A percentile compares a stretch with the other conserved stretches of the same genome.
Evolutionary conservation across 2,329 filamentous ascomycete genomes (phyloP).

Genomic region (Zasmidium citrigriseum): DNA sequence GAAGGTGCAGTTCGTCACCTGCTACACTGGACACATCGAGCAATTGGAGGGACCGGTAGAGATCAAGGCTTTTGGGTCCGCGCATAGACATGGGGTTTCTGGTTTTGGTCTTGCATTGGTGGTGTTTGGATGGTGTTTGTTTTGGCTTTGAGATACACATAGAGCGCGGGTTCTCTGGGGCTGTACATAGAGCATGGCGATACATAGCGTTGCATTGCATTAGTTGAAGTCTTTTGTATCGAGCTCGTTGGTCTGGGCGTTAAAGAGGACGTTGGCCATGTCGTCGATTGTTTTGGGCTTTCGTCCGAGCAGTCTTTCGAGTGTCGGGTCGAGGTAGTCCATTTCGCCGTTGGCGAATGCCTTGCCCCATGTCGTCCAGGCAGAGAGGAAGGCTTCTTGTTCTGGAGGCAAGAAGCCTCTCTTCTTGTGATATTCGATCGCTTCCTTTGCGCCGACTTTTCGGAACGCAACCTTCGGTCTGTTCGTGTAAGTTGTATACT

Average conservation of each 20-base stretch:
- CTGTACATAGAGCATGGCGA: too few species aligned
- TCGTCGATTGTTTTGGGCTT: background rate
- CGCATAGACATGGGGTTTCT: background rate
- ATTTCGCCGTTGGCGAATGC: background rate
- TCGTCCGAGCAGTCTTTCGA: background rate
- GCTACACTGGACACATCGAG: conserved; percentile 57
- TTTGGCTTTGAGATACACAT: too few species aligned
- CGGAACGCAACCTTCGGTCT: background rate
- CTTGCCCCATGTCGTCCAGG: background rate
- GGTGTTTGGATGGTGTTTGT: background rate
- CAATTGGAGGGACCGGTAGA: conserved; percentile 52
- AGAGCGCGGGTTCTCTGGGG: too few species aligned
- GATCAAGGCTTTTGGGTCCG: too few species aligned
- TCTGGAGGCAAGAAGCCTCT: background rate
- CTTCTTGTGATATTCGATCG: background rate
- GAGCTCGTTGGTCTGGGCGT: background rate
- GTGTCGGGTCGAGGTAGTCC: background rate
- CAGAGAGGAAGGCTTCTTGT: background rate
- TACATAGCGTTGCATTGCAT: background rate
- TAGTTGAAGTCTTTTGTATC: conserved; percentile 14
- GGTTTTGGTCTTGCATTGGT: background rate
- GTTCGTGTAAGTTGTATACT: background rate
- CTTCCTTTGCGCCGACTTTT: background rate
- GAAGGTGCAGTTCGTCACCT: conserved; percentile 53
- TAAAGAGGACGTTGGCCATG: background rate